Evolutionary conservation across 139 green algal species (phyloP), one percentile per base, ranked within the genome.

Genomic region (Asterochloris sp.): DNA sequence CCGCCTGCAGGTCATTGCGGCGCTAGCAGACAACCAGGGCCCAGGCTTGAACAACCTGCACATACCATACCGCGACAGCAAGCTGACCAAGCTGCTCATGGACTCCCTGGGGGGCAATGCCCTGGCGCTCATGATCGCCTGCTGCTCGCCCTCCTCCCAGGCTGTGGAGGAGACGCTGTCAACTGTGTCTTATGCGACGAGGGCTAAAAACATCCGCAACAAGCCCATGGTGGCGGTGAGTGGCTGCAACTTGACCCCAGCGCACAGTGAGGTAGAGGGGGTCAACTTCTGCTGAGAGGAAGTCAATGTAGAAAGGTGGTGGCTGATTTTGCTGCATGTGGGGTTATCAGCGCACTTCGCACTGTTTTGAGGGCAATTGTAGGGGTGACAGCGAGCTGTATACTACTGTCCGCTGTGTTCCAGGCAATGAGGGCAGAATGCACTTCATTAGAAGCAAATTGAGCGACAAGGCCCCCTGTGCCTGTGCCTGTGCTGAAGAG

Each of bases 71-170:
- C 85, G 92, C 11, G 92, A 95, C 85, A 93, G 88, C 68, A 94
- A 95, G 89, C 91, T 98, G 29, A 98, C 95, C 19, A 95, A 95
- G 82, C 90, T 98, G 83, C 89, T 98, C 27, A 95, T 96, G 91
- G 93, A 97, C 87, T 94, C 87, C 13, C 86, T 98, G 62, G 85
- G 89, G 11, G 88, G 92, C 74, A 84, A 67, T 62, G 87, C 89
- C 0, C 85, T 97, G 38, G 92, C 93, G 26, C 90, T 98, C 47
- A 96, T 98, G 91, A 94, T 98, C 62, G 95, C 95, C 24, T 98
- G 94, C 91, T 96, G 90, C 89, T 96, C 91, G 1, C 95, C 93
- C 14, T 76, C 75, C 47, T 61, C 71, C 0, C 26, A 69, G 24
- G 47, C 85, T 54, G 78, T 89, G 38, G 91, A 95, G 66, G 95